Base-by-base conservation (phyloP, 2,329 filamentous ascomycete genomes). In the Fusarium duplospermum region DNA sequence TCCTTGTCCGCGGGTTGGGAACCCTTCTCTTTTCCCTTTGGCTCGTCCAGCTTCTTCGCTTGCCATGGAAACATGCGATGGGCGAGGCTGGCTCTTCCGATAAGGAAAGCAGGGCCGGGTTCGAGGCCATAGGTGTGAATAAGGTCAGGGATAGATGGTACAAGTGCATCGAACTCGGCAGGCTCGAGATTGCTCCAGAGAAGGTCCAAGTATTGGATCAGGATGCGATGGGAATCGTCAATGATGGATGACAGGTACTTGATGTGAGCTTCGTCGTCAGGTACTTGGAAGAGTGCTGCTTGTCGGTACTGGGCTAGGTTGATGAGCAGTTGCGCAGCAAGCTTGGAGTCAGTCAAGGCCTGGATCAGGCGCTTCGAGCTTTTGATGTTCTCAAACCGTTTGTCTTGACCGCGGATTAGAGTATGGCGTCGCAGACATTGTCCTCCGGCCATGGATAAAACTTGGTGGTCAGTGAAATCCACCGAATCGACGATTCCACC, bases 281-380 rank as follows among this genome's bases (percentile, higher is more conserved):
- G 89, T 2, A 92, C 85, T 45, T 91, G 91, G 83, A 93, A 97
- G 27, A 96, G 90, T 71, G 94, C 96, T n/a, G 93, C 91, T 80
- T 97, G 92, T 56, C 94, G 91, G 82, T 98, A 95, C 79, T 98
- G 95, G 0, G 95, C 94, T 76, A 99, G 92, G 52, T 95, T 93
- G 76, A 98, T 89, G n/a, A 99, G 88, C 3, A 98, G 87, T 69
- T 94, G 93, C 2, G 93, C 93, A 27, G 93, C 94, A 60, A 98
- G 88, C 59, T 91, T 91, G 0, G 93, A 93, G 24, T 95, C 92
- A 4, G 92, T 91, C 40, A 99, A 86, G 14, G 94, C 92, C 78
- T 91, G 92, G 81, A 97, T 91, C 3, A 99, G 87, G 27, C 96
- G 91, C 77, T 92, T 92, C 0, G 95, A 94, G 54, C 94, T 94